These are phyloP conservation scores for Hypomontagnella monticulosa DNA, from an alignment of 495 filamentous ascomycete species.

Conservation along the genomic window DNA sequence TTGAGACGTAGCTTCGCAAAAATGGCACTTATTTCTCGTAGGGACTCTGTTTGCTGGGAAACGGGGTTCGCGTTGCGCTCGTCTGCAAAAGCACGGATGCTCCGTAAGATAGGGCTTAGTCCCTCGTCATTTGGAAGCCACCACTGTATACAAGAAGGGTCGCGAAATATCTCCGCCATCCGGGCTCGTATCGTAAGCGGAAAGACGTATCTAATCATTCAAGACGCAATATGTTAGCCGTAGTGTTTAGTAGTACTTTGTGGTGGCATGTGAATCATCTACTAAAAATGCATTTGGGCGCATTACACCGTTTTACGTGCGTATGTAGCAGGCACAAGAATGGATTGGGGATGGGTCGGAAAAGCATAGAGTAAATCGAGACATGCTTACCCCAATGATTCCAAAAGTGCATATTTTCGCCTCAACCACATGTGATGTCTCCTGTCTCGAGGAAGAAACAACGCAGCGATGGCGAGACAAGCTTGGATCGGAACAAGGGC, in stretches of 20 bases:
- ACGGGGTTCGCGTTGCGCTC: slow-evolving; percentile 71
- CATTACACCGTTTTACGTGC: background rate
- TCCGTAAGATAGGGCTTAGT: slow-evolving; percentile 73
- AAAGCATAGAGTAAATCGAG: background rate
- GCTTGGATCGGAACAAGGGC: slow-evolving; percentile 78
- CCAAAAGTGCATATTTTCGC: slow-evolving; percentile 79
- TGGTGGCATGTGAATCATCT: no score
- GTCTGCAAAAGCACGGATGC: slow-evolving; percentile 78
- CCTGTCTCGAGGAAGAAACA: slow-evolving; percentile 79
- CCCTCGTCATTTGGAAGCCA: slow-evolving; percentile 88
- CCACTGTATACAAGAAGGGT: slow-evolving; percentile 76
- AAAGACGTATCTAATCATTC: slow-evolving; percentile 75
- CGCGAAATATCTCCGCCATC: slow-evolving; percentile 76
- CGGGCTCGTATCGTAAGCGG: slow-evolving; percentile 75
- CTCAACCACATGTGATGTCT: slow-evolving; percentile 85
- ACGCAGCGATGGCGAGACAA: slow-evolving; percentile 74
- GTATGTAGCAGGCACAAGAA: background rate
- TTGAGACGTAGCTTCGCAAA: slow-evolving; percentile 62
- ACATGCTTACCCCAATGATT: slow-evolving; percentile 79
- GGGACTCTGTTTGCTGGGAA: slow-evolving; percentile 70
- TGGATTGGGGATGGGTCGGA: background rate
- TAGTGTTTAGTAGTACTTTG: background rate
- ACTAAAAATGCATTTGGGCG: background rate
- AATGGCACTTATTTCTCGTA: slow-evolving; percentile 79
- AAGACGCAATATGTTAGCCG: slow-evolving; percentile 25